Evolutionary conservation across 306 rosid species (phyloP).

Genomic region (Glycine latifolia): DNA sequence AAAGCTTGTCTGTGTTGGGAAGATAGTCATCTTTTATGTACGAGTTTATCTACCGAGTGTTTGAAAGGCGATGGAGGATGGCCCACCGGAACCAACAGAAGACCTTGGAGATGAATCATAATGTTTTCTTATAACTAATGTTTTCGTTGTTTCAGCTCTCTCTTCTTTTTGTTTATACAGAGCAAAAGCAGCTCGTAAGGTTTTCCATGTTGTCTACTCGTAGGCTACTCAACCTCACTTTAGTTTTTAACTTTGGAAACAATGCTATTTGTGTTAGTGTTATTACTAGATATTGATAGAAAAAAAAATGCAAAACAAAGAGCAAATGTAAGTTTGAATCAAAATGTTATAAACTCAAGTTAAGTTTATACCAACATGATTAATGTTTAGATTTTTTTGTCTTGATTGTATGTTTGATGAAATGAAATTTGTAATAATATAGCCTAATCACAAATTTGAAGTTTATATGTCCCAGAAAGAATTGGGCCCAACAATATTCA

Average conservation of each 20-base stretch:
- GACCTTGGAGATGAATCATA: not conserved
- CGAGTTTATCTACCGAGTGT: slow-evolving; percentile 51
- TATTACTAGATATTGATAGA: no score
- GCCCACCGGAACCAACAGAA: not conserved
- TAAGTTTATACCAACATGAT: no score
- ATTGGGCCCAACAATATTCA: no score
- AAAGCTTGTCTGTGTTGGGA: not conserved
- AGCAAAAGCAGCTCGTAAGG: not conserved
- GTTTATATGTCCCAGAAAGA: no score
- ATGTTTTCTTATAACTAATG: not conserved
- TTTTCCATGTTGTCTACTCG: not conserved
- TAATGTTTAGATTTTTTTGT: no score
- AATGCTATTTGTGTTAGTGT: no score
- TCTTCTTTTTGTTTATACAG: not conserved
- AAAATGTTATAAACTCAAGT: no score
- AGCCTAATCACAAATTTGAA: no score
- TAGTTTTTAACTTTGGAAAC: not conserved
- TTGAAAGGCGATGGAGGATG: not conserved
- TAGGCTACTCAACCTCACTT: not conserved
- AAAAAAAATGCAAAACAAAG: no score
- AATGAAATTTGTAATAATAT: no score
- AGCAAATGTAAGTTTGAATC: no score
- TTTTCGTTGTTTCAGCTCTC: not conserved
- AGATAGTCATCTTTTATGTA: not conserved
- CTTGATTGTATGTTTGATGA: no score